Conservation (phyloP, 495 filamentous ascomycete genomes). For the Halenospora varia region DNA sequence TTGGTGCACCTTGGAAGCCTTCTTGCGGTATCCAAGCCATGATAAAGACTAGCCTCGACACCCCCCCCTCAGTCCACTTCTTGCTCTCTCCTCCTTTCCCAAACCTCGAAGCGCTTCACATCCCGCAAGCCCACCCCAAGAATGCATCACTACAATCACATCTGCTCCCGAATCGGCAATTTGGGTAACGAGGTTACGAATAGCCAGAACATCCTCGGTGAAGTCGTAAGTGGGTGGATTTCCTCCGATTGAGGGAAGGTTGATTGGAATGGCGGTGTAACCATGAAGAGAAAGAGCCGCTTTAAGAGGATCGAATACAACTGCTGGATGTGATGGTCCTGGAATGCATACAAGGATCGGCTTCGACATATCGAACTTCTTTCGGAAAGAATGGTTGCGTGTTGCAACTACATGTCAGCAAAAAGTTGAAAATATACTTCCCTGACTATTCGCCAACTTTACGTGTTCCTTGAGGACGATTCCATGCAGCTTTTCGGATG, state of each 20-base stretch:
- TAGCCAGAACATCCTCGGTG: conserved; percentile 26
- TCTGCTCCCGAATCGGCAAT: conserved; percentile 29
- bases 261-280: conserved; percentile 31
- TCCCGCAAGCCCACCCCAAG: conserved; percentile 36
- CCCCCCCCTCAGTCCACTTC: conserved; percentile 33
- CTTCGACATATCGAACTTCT: conserved; percentile 11
- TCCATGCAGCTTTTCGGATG: conserved; percentile 5
- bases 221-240: conserved; percentile 34
- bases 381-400: background rate
- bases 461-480: background rate
- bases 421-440: background rate
- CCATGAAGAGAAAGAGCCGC: conserved; percentile 30
- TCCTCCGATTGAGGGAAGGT: conserved; percentile 40
- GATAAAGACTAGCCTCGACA: conserved; percentile 28
- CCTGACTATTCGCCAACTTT: background rate
- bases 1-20: conserved; percentile 26
- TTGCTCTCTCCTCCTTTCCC: conserved; percentile 27
- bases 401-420: background rate
- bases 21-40: conserved; percentile 25
- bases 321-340: conserved; percentile 17
- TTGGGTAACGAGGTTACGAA: conserved; percentile 22
- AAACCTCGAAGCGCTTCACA: conserved; percentile 38
- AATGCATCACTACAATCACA: conserved; percentile 42
- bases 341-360: conserved; percentile 23
- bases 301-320: conserved; percentile 26